Evolutionary conservation across 148 eudicot genomes (phyloP), one percentile per base, ranked within the genome.

Genomic region (Polygonum maritimum): DNA sequence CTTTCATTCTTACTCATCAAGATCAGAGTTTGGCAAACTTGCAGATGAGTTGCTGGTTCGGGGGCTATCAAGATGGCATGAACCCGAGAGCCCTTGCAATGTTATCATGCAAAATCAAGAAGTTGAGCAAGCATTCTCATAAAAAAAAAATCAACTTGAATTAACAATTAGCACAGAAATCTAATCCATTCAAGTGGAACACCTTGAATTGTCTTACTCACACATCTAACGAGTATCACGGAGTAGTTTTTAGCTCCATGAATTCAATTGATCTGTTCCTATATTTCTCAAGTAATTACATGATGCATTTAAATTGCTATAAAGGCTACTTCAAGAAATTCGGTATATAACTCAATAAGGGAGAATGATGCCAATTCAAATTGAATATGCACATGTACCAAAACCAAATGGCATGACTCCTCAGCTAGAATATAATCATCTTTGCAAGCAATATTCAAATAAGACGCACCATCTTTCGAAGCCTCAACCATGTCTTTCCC

Each of bases 1-100:
- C 89, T 88, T 89, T 89, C 87, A 45, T 36, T 36, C 93, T 90
- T 89, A 91, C 96, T 91, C 96, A 73, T 89, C 89, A 78, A 84
- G 70, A 60, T 91, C 93, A 14, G 93, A 82, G 73, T 83, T 82
- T 33, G 83, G 91, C 84, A 87, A 77, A 83, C 84, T 88, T 86
- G 88, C 84, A 58, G 92, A 83, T 80, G 93, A 86, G 82, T 84
- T 85, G 76, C 78, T 87, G 18, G 86, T 80, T 69, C 74, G 84
- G 76, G 96, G 96, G 82, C 90, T 89, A 75, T 86, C 93, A 81
- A 87, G 71, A 70, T 82, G 87, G 82, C 81, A 86, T 60, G 92
- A 76, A 76, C 82, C 92, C 41, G 83, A 78, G 57, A 87, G 74
- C 73, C 88, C 90, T 86, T 79, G 48, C 78, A 84, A 74, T 70